Base-by-base conservation (phyloP, 2,329 filamentous ascomycete genomes). In the Microascus cirrosus region DNA sequence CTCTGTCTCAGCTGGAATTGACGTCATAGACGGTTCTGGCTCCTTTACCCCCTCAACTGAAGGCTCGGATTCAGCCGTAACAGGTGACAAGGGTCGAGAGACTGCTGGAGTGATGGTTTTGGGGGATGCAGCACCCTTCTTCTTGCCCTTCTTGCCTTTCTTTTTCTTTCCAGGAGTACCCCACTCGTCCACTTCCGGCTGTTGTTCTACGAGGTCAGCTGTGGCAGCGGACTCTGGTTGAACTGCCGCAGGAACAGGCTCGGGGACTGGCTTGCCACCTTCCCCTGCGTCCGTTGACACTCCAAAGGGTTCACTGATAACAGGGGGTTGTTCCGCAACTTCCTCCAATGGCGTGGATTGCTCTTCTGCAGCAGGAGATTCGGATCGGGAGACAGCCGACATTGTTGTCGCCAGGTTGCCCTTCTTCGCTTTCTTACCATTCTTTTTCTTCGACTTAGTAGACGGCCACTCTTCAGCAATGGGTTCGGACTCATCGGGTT, bases 361-460 rank as follows among this genome's bases (percentile, higher is more conserved):
- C 48, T 42, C 20, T 48, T 52, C 55, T 2, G 7, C n/a, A 15
- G 53, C 24, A 18, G 55, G 55, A 20, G 55, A 57, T 15, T 36
- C 13, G n/a, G 55, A 34, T 2, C 55, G 55, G n/a, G 55, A 57
- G 28, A 53, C 24, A 2, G 34, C 48, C 12, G 55, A 48, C 18
- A 48, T 57, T n/a, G 34, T 53, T 18, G 55, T 15, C 24, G 42
- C 55, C 11, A 48, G 42, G 34, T 13, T 28, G 3, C 55, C 45
- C 59, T 69, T 65, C 62, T 69, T 73, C 68, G 63, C 71, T 65
- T 70, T 71, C 64, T 70, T 71, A 58, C 67, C 64, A 58, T 73
- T 73, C 62, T 73, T 73, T 53, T 62, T 61, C 3, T 54, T 53
- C 1, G 53, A 55, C 50, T 51, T 22, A 11, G 55, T 28, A 20